Evolutionary conservation across 805 yeast genomes (phyloP), one percentile per base, ranked within the genome.

Genomic region (Myxozyma sirexii): DNA sequence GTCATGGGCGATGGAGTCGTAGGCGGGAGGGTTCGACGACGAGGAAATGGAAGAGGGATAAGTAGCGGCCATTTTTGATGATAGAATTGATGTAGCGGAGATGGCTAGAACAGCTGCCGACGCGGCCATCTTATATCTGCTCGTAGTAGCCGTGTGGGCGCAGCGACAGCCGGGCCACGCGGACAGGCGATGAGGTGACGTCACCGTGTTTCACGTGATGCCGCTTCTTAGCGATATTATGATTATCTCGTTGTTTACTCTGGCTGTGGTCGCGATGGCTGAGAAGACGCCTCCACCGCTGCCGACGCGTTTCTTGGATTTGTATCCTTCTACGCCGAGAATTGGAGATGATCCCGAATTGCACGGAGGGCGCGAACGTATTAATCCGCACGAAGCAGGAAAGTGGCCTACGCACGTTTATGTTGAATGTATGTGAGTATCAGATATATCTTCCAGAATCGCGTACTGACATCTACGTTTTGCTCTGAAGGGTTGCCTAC

Each of bases 341-440:
- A 24, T 55, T 13, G 64, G 62, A 4, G 64, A 60, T 49, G 59
- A 52, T 31, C 61, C 64, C 15, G 62, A 37, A 17, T 50, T 59
- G 27, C 66, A 62, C 44, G 50, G 29, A 21, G 66, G 66, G 31
- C 65, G 66, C 15, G 44, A 19, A 12, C 57, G 66, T 12, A 39
- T 35, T 45, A 19, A 37, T 19, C 56, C 58, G 12, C 66, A 62
- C 33, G 52, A 39, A 19, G 46, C 26, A 2, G 66, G 64, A 12
- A 43, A 31, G 27, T 62, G 66, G 66, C 65, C 66, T 45, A 31
- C 59, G 27, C 65, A 59, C 21, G 62, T 60, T n/a, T 62, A 56
- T 21, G 42, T 52, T 38, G 64, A 62, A n/a, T 60, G 61, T 41
- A 27, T 12, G 52, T 27, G 3, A 7, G 56, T 19, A 12, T 41